Evolutionary conservation across 805 yeast species (phyloP), one percentile per base, ranked within the genome.

Genomic region (Metschnikowia orientalis): DNA sequence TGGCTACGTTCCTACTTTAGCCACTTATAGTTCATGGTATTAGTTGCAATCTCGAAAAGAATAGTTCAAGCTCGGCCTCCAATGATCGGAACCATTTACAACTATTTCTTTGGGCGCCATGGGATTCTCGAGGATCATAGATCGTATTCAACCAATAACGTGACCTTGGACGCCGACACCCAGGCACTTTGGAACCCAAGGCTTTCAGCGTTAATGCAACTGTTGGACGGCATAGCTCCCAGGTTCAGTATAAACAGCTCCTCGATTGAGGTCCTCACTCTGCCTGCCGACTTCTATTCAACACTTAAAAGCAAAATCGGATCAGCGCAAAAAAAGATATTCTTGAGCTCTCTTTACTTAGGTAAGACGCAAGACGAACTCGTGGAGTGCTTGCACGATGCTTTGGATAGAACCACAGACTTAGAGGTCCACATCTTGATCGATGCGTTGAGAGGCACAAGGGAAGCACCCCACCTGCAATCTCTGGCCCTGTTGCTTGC

Each of bases 361-460:
- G 98, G 98, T 2, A 83, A 80, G 46, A 56, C 77, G 2, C 95
- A 92, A 55, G 61, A 71, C 30, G 97, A 90, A 39, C 69, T 92
- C 16, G 66, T 89, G 9, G 67, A 70, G 6, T 73, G 81, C 40
- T 44, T 92, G 4, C 70, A 71, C 9, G 55, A 61, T 5, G 89
- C 95, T 0, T 56, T 92, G 44, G 47, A 51, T 2, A 48, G 52
- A 3, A 86, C 84, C 40, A 73, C 79, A 2, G 60, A 75, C 15
- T 66, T 92, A 39, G 70, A 74, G 44, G 83, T 92, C 2, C 74
- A 73, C 38, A 77, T 92, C 16, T 64, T 92, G 32, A 71, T 89
- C 5, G 98, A 92, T 58, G 95, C 89, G 8, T 67, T 92, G 28
- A 61, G 98, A 46, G 95, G 96, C 0, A 90, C 97, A 0, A 73